These are phyloP conservation scores for Pichia sp. DNA, from an alignment of 1,139 yeast genomes.

Conservation along the genomic window DNA sequence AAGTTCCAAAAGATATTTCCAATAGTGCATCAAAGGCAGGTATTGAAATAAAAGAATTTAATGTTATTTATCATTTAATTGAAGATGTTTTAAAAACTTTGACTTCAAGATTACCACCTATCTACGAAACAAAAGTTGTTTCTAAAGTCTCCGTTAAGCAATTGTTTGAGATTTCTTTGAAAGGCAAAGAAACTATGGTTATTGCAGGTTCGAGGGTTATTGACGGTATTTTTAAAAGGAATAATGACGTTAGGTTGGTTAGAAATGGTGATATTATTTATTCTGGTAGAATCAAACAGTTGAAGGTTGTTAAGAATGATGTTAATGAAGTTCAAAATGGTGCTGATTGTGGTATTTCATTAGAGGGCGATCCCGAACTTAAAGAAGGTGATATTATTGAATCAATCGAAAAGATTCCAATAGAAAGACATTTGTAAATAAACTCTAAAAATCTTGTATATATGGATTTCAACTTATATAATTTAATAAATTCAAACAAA, in stretches of 20 bases:
- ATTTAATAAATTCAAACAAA: too few relatives aligned
- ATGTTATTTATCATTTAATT: conserved; percentile 79
- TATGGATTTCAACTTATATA: not conserved
- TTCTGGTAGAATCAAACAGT: conserved; percentile 63
- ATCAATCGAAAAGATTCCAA: conserved; percentile 62
- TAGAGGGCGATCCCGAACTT: conserved; percentile 58
- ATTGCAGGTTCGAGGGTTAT: conserved; percentile 89
- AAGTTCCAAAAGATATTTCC: conserved; percentile 58
- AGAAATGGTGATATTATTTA: conserved; percentile 49
- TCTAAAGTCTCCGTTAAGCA: conserved; percentile 70
- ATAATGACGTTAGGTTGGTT: conserved; percentile 55
- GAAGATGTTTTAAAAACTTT: conserved; percentile 73
- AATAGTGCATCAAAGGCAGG: conserved; percentile 53
- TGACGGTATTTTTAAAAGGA: conserved; percentile 60
- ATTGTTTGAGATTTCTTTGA: conserved; percentile 58
- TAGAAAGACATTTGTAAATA: conserved; percentile 57
- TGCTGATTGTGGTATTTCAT: conserved; percentile 80
- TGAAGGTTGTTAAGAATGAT: conserved; percentile 81
- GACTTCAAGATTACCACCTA: conserved; percentile 57
- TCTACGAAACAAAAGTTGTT: conserved; percentile 56
- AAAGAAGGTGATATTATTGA: conserved; percentile 67
- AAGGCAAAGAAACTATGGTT: conserved; percentile 42
- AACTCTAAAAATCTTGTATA: conserved; percentile 13
- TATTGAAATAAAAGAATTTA: conserved; percentile 61
- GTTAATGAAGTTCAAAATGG: conserved; percentile 76